These are phyloP conservation scores for Hepatocystis sp. DNA, from an alignment of 169 alveolate genomes.

Conservation along the genomic window DNA sequence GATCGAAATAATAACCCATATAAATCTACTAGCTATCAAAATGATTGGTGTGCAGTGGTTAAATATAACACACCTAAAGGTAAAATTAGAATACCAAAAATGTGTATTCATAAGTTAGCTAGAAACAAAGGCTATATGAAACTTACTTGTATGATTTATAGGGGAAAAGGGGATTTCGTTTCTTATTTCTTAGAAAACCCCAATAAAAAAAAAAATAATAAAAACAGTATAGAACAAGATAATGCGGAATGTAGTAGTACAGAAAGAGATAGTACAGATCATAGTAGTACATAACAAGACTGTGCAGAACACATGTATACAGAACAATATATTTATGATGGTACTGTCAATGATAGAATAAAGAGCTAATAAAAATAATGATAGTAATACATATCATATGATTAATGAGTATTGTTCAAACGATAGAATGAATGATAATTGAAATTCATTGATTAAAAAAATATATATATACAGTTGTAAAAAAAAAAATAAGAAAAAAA, in stretches of 20 bases:
- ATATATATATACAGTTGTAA: too few relatives aligned
- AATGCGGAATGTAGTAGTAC: background rate
- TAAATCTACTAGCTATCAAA: conserved; percentile 5
- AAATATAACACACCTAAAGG: conserved; percentile 59
- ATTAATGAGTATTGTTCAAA: too few relatives aligned
- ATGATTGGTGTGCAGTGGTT: conserved; percentile 54
- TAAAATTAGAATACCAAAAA: conserved; percentile 49
- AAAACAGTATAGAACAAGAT: conserved; percentile 22
- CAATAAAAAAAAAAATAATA: conserved; percentile 31
- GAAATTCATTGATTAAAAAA: too few relatives aligned
- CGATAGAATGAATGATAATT: too few relatives aligned
- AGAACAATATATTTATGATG: too few relatives aligned
- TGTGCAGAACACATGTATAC: too few relatives aligned
- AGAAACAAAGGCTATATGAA: conserved; percentile 55
- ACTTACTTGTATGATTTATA: conserved; percentile 53
- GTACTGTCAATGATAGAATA: too few relatives aligned
- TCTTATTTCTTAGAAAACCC: conserved; percentile 43
- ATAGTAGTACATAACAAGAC: conserved; percentile 1
- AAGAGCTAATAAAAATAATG: too few relatives aligned
- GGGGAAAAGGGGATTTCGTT: conserved; percentile 71
- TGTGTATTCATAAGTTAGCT: conserved; percentile 59
- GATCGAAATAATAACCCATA: background rate
- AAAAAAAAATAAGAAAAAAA: too few relatives aligned
- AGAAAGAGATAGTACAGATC: background rate
- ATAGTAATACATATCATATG: too few relatives aligned